These are phyloP conservation scores for Trichoderma orchidacearum DNA, from an alignment of 495 filamentous ascomycete species.

Conservation along the genomic window DNA sequence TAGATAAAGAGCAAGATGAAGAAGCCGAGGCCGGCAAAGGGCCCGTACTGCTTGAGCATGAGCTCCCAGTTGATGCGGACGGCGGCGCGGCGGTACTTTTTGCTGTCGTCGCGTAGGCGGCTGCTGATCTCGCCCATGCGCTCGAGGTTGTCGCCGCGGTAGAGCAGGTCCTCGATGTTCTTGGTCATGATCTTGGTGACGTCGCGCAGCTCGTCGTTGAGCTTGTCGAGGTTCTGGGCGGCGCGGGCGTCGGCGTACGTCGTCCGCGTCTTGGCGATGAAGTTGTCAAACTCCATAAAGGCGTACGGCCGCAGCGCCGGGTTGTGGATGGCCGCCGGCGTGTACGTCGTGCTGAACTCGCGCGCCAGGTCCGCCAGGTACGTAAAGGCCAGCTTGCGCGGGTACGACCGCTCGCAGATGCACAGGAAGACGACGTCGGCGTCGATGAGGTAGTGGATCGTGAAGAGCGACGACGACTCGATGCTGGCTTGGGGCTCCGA, in stretches of 20 bases:
- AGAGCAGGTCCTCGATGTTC: conserved; percentile 97
- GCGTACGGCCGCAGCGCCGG: conserved; percentile 78
- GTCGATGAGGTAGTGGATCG: conserved; percentile 79
- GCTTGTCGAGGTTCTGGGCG: conserved; percentile 69
- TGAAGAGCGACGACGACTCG: conserved; percentile 59
- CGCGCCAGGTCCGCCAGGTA: conserved; percentile 85
- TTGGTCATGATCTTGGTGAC: conserved; percentile 99
- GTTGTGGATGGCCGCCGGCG: conserved; percentile 52
- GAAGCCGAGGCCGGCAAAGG: conserved; percentile 63
- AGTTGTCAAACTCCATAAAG: conserved; percentile 96
- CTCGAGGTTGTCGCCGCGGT: conserved; percentile 88
- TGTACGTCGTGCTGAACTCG: conserved; percentile 86
- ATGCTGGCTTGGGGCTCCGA: conserved; percentile 86
- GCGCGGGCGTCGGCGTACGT: conserved; percentile 91
- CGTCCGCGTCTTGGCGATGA: conserved; percentile 83
- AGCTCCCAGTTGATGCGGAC: conserved; percentile 98
- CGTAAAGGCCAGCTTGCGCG: conserved; percentile 95
- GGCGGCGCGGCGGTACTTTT: conserved; percentile 83
- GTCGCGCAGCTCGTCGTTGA: conserved; percentile 93
- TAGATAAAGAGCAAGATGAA: conserved; percentile 76
- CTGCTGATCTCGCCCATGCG: conserved; percentile 92
- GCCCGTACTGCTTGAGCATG: conserved; percentile 92
- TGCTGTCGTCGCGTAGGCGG: conserved; percentile 76
- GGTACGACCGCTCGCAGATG: conserved; percentile 87
- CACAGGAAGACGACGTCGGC: conserved; percentile 76